Percentiles rank a stretch among this genome's conserved stretches.
These are phyloP conservation scores for Leccinum holopus DNA, from an alignment of 1,284 basidiomycete genomes.

Conservation along the genomic window DNA sequence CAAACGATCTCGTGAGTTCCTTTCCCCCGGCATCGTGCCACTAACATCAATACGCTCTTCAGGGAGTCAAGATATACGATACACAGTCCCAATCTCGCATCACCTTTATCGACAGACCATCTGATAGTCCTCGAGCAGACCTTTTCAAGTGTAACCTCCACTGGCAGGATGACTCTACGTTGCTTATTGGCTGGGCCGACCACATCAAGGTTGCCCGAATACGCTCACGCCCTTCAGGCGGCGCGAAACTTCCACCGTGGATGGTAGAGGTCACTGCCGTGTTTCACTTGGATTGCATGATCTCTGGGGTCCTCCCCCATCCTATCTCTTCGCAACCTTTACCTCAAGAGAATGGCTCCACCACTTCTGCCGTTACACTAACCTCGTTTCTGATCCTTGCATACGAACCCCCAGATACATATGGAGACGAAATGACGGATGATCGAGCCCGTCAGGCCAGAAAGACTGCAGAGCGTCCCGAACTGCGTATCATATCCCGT, in stretches of 20 bases:
- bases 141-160: slow-evolving; percentile 89
- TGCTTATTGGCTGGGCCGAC: slow-evolving; percentile 95
- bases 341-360: slow-evolving; percentile 19
- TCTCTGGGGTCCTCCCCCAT: slow-evolving; percentile 87
- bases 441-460: slow-evolving; percentile 73
- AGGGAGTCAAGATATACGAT: slow-evolving; percentile 97
- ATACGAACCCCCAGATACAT: slow-evolving; percentile 72
- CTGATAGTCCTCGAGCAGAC: slow-evolving; percentile 84
- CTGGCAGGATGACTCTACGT: slow-evolving; percentile 90
- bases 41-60: neutral
- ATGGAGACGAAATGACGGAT: slow-evolving; percentile 65
- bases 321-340: slow-evolving; percentile 40
- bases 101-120: slow-evolving; percentile 82
- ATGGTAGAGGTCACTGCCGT: slow-evolving; percentile 87
- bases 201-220: slow-evolving; percentile 90
- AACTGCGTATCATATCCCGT: slow-evolving; percentile 88
- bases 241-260: slow-evolving; percentile 46
- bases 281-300: slow-evolving; percentile 95
- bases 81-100: slow-evolving; percentile 77
- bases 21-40: neutral
- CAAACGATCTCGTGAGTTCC: slow-evolving; percentile 78
- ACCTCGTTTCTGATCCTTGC: slow-evolving; percentile 85
- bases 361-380: slow-evolving; percentile 36
- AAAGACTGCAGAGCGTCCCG: slow-evolving; percentile 84
- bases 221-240: slow-evolving; percentile 54